These are phyloP conservation scores for Jamesozyma jinghongensis DNA, from an alignment of 805 yeast genomes.

Conservation along the genomic window DNA sequence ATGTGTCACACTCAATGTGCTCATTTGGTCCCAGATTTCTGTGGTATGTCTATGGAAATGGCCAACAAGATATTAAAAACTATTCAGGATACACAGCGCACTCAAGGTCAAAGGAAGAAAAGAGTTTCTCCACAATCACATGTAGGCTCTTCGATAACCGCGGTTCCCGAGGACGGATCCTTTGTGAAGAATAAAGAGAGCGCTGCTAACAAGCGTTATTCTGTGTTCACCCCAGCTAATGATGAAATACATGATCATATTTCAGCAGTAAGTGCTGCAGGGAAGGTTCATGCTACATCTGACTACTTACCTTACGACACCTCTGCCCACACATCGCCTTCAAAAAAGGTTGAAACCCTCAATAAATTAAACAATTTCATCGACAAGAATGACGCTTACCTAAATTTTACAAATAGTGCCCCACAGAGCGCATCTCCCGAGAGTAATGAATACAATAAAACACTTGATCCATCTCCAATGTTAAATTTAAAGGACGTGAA, in stretches of 20 bases:
- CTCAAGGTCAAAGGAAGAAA: constrained; percentile 19
- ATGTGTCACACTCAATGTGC: constrained; percentile 92
- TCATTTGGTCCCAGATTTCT: constrained; percentile 93
- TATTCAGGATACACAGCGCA: constrained; percentile 59
- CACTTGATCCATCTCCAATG: constrained; percentile 6
- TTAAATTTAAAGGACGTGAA: no score
- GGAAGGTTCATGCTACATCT: background rate
- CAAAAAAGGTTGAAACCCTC: constrained; percentile 5
- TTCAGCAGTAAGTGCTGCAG: background rate
- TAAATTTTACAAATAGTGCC: constrained; percentile 23
- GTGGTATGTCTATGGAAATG: constrained; percentile 98
- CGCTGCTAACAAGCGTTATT: constrained; percentile 1
- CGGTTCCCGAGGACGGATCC: background rate
- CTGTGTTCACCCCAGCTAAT: background rate
- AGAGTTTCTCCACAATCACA: background rate
- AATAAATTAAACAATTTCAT: constrained; percentile 21
- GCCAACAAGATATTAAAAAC: constrained; percentile 83
- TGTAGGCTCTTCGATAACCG: background rate
- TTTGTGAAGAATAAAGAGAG: background rate
- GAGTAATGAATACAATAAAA: constrained; percentile 1
- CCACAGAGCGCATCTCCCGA: constrained; percentile 16
- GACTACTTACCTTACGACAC: background rate
- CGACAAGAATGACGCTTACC: constrained; percentile 22
- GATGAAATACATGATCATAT: background rate
- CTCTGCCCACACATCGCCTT: constrained; percentile 5